A percentile compares a stretch with the other conserved stretches of the same genome.
Evolutionary conservation across 78 protist genomes (phyloP).

Genomic region (Polysphondylium violaceum): DNA sequence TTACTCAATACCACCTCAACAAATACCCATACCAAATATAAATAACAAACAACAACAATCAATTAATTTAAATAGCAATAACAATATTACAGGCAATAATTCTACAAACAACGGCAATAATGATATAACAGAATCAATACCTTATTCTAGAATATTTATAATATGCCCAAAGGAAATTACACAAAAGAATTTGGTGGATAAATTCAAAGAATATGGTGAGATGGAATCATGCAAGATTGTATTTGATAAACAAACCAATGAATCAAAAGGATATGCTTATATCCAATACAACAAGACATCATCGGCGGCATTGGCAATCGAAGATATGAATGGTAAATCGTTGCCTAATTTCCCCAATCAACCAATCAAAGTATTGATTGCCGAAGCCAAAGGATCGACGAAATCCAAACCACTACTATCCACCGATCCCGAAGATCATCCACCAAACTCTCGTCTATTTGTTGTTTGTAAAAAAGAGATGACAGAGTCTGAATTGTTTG

Average conservation of each 20-base stretch:
- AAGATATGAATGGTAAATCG: conserved; percentile 56
- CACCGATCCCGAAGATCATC: conserved; percentile 76
- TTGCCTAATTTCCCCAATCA: not conserved
- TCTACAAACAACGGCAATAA: too few species aligned
- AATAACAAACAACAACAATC: not conserved
- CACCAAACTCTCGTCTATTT: conserved; percentile 79
- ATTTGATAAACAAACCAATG: conserved; percentile 23
- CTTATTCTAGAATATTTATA: conserved; percentile 38
- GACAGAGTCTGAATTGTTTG: conserved; percentile 45
- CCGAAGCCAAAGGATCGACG: conserved; percentile 65
- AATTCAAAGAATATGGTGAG: conserved; percentile 5
- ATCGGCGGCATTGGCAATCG: conserved; percentile 65
- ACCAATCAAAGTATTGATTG: conserved; percentile 59
- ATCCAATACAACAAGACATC: conserved; percentile 31
- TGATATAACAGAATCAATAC: conserved; percentile 10
- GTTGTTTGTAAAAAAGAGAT: conserved; percentile 33
- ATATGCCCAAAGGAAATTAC: conserved; percentile 8
- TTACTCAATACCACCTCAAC: conserved; percentile 1
- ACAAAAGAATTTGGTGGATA: not conserved
- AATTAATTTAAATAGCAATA: not conserved
- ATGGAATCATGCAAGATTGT: conserved; percentile 34
- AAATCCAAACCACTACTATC: conserved; percentile 37
- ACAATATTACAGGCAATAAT: too few species aligned
- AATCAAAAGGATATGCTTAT: conserved; percentile 34
- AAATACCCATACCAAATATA: too few species aligned